Percentiles rank a stretch among this genome's conserved stretches.
Evolutionary conservation across 2,329 filamentous ascomycete genomes (phyloP).

Genomic region (Fonsecaea nubica): DNA sequence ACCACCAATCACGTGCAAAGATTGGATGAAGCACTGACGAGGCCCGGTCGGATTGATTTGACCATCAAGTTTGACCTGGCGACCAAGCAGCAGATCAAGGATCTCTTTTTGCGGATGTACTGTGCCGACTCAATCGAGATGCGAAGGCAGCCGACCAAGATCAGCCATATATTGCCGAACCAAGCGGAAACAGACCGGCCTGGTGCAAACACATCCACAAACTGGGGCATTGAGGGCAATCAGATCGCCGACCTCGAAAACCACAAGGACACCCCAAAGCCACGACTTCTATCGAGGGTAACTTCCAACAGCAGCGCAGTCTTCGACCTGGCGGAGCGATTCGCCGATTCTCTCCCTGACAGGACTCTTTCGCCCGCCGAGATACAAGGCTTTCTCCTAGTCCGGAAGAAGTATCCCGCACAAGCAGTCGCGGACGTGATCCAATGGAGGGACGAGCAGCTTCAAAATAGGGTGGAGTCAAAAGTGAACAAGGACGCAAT

Average conservation of each 20-base stretch:
- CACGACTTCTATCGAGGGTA: background rate
- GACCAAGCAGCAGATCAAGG: conserved; percentile 38
- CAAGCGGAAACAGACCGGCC: background rate
- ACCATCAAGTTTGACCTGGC: conserved; percentile 64
- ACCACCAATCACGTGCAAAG: conserved; percentile 77
- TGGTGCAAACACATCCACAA: background rate
- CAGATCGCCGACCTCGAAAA: too few relatives aligned
- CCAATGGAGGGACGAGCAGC: conserved; percentile 45
- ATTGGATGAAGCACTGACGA: conserved; percentile 74
- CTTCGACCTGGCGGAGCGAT: conserved; percentile 51
- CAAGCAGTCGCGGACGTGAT: conserved; percentile 52
- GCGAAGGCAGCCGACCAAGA: conserved; percentile 18
- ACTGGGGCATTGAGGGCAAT: background rate
- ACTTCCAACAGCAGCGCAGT: conserved; percentile 36
- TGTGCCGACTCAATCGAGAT: conserved; percentile 25
- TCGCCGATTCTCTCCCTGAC: conserved; percentile 55
- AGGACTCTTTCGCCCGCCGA: conserved; percentile 58
- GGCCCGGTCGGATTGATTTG: conserved; percentile 74
- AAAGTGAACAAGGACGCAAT: background rate
- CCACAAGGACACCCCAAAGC: background rate
- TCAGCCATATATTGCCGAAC: conserved; percentile 25
- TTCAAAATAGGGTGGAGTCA: conserved; percentile 19
- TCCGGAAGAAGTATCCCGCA: conserved; percentile 55
- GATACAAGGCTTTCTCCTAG: conserved; percentile 60
- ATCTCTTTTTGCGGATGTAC: conserved; percentile 44